Percentiles rank a stretch among this genome's conserved stretches.
Conservation (phyloP, 202 grass and related monocot species). For the Sporobolus alterniflorus region DNA sequence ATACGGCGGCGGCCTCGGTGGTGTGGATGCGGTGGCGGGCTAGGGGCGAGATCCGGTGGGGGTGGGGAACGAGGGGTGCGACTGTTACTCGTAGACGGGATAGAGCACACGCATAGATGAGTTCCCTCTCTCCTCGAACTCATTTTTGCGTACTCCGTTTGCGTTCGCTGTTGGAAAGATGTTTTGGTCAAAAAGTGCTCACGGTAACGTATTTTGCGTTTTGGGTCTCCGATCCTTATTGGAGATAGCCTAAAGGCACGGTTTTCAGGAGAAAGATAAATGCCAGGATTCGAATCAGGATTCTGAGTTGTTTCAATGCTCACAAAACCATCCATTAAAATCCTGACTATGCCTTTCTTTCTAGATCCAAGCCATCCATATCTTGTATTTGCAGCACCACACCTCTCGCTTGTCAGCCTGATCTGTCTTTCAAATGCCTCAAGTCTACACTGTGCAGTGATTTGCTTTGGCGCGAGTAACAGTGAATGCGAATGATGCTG, state of each 20-base stretch:
- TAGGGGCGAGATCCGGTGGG: too few species aligned
- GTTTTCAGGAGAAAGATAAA: slow-evolving; percentile 73
- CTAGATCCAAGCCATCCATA: slow-evolving; percentile 84
- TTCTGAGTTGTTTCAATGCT: slow-evolving; percentile 48
- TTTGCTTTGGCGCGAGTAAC: slow-evolving; percentile 69
- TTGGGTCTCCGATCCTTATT: too few species aligned
- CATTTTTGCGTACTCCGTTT: too few species aligned
- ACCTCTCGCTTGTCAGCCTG: slow-evolving; percentile 47
- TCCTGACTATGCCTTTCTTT: slow-evolving; percentile 74
- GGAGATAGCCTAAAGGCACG: slow-evolving; percentile 89
- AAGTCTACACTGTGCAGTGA: slow-evolving; percentile 55
- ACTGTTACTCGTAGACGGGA: too few species aligned
- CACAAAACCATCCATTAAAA: slow-evolving; percentile 78
- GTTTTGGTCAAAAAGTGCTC: too few species aligned
- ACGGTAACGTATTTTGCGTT: too few species aligned
- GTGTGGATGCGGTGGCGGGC: too few species aligned
- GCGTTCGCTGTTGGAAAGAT: too few species aligned
- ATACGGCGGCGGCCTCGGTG: too few species aligned
- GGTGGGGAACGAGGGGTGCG: too few species aligned
- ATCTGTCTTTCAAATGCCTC: slow-evolving; percentile 85
- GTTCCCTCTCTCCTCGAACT: too few species aligned
- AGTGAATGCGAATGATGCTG: slow-evolving; percentile 71
- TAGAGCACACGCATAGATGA: too few species aligned
- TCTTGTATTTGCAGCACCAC: slow-evolving; percentile 64
- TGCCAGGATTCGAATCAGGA: slow-evolving; percentile 52